Conservation (phyloP, 2,329 filamentous ascomycete genomes). For the Pyricularia sp. region DNA sequence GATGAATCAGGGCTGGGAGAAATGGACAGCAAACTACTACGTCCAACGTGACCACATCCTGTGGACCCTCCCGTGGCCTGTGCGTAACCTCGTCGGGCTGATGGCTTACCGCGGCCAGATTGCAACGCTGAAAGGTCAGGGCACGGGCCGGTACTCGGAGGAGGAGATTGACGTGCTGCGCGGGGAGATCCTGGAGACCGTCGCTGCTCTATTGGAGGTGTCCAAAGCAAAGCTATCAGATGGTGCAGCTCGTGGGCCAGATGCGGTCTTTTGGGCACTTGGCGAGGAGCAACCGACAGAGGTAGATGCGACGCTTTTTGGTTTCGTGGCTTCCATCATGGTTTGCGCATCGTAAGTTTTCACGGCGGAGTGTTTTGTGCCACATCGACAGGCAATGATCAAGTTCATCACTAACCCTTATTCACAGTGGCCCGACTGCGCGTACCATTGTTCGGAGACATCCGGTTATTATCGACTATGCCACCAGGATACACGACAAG, state of each 20-base stretch:
- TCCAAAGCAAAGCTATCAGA: constrained; percentile 9
- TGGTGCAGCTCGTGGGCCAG: constrained; percentile 5
- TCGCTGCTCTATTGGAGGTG: constrained; percentile 29
- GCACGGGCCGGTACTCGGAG: constrained; percentile 34
- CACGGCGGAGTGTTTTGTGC: not conserved
- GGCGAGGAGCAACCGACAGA: constrained; percentile 41
- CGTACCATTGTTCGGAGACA: constrained; percentile 29
- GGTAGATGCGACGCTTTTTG: constrained; percentile 43
- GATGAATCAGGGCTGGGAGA: constrained; percentile 31
- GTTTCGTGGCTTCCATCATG: constrained; percentile 40
- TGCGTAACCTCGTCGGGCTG: constrained; percentile 36
- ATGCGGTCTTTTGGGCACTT: constrained; percentile 41
- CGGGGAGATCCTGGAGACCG: constrained; percentile 38
- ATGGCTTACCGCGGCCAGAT: constrained; percentile 30
- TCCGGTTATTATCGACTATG: constrained; percentile 41
- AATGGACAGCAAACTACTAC: constrained; percentile 47
- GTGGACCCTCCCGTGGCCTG: constrained; percentile 33
- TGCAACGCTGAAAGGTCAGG: constrained; percentile 40
- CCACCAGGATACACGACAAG: constrained; percentile 35
- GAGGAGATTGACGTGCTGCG: constrained; percentile 34
- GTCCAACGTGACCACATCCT: constrained; percentile 41
- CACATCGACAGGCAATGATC: constrained; percentile 2
- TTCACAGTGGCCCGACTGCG: constrained; percentile 31
- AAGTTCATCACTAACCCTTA: constrained; percentile 4
- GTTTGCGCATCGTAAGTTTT: constrained; percentile 38